Conservation (phyloP, 805 yeast genomes). For the Pichia nanzhaoensis region DNA sequence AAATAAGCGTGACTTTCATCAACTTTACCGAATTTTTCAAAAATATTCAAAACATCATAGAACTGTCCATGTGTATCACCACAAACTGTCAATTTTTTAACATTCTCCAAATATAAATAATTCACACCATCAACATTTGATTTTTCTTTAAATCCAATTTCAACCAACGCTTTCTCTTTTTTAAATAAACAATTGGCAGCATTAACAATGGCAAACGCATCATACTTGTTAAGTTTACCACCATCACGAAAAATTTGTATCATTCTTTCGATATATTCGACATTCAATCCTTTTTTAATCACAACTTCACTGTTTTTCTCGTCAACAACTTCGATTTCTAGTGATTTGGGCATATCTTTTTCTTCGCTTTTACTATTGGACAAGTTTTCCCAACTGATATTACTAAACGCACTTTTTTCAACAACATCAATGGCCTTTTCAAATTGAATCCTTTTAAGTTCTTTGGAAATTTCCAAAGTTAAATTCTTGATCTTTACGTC, state of each 20-base stretch:
- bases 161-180: conserved; percentile 70
- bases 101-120: conserved; percentile 27
- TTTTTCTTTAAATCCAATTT: conserved; percentile 38
- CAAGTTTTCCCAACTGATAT: conserved; percentile 41
- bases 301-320: conserved; percentile 21
- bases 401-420: conserved; percentile 43
- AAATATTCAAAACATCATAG: conserved; percentile 79
- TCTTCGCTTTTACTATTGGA: conserved; percentile 36
- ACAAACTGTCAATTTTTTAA: conserved; percentile 66
- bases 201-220: conserved; percentile 74
- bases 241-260: conserved; percentile 69
- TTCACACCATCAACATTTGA: conserved; percentile 32
- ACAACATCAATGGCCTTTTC: conserved; percentile 80
- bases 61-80: conserved; percentile 99
- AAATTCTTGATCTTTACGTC: conserved; percentile 64
- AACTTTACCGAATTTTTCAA: conserved; percentile 68
- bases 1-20: conserved; percentile 61
- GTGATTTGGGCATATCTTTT: conserved; percentile 29
- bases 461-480: conserved; percentile 53
- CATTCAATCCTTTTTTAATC: conserved; percentile 35
- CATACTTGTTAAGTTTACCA: conserved; percentile 68
- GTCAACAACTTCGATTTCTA: conserved; percentile 36
- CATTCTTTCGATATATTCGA: conserved; percentile 55
- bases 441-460: conserved; percentile 69
- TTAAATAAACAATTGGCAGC: conserved; percentile 60